Evolutionary conservation across 805 yeast species (phyloP), one percentile per base, ranked within the genome.

Genomic region (Candida corydali): DNA sequence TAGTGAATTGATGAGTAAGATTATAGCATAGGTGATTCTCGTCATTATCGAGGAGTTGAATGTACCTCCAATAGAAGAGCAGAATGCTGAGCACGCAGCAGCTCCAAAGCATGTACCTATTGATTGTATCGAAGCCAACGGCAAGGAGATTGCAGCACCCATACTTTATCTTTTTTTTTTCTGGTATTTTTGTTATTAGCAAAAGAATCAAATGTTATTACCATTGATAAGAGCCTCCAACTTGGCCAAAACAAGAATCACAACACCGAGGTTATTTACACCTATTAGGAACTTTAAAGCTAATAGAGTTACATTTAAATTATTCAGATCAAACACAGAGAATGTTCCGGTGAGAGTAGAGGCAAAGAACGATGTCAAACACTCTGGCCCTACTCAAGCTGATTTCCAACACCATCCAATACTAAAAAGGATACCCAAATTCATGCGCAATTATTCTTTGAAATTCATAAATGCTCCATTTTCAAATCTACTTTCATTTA

Each of bases 31-130:
- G 31, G 86, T 75, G 19, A 91, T 66, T 54, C 98, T 75, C 5
- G 98, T 91, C 43, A 89, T 81, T 17, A 87, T 69, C 6, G 89
- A 78, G 12, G 93, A 82, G 39, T 82, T 70, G 51, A 82, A 76
- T 17, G 80, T 75, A 27, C 83, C 82, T n/a, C 72, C 70, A 12
- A 67, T 57, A 4, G 70, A 55, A 8, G 65, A 47, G 46, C 71
- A 74, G 34, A 85, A 63, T 15, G 85, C 76, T 2, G 86, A 76
- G 41, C 94, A 62, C 29, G 82, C 70, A 9, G 94, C 81, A 0
- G 95, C 88, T 14, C 96, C 96, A 27, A 75, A 63, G 49, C 88
- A 86, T 22, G 94, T 81, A 1, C 93, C 81, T 3, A 76, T 26
- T 20, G 55, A 56, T 63, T 78, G 65, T 70, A 69, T 37, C 74